A percentile compares a stretch with the other conserved stretches of the same genome.
phyloP scores from a whole-genome alignment of 2,329 filamentous ascomycete species.

The Paramyrothecium roridum region DNA sequence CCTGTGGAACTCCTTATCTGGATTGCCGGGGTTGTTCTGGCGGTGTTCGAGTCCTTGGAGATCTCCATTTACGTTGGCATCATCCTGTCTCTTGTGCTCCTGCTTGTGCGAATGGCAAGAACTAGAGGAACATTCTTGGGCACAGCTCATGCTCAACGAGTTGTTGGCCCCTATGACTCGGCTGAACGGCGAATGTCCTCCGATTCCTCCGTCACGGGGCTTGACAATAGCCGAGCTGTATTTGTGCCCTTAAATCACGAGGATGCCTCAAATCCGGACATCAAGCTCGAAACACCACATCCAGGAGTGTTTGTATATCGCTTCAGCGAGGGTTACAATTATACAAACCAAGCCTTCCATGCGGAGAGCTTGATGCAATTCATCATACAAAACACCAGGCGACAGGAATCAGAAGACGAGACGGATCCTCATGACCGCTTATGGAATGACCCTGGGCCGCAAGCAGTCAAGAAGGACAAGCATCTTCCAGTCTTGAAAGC shows the following conservation, averaged over 20 bases:
- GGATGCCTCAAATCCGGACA: slow-evolving; percentile 42
- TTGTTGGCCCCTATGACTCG: slow-evolving; percentile 1
- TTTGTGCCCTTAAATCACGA: slow-evolving; percentile 38
- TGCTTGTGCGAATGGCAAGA: slow-evolving; percentile 43
- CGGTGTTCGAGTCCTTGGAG: slow-evolving; percentile 47
- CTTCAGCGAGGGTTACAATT: slow-evolving; percentile 50
- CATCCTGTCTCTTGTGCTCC: slow-evolving; percentile 34
- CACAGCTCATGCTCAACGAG: slow-evolving; percentile 19
- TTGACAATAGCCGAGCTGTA: slow-evolving; percentile 20
- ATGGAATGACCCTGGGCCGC: slow-evolving; percentile 51
- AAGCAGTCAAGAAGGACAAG: slow-evolving; percentile 19
- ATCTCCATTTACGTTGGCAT: slow-evolving; percentile 48
- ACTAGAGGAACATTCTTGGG: slow-evolving; percentile 47
- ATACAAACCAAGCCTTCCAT: slow-evolving; percentile 47
- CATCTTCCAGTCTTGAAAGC: slow-evolving; percentile 46
- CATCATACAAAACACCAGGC: slow-evolving; percentile 36
- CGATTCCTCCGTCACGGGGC: background rate
- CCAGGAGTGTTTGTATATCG: slow-evolving; percentile 52
- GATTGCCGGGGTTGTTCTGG: slow-evolving; percentile 65
- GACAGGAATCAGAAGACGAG: slow-evolving; percentile 33
- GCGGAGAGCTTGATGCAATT: slow-evolving; percentile 36
- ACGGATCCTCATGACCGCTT: slow-evolving; percentile 40
- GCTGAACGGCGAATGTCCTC: background rate
- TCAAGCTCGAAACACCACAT: slow-evolving; percentile 38
- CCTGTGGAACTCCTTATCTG: slow-evolving; percentile 74